Base-by-base conservation (phyloP, 2,329 filamentous ascomycete species). In the Aspergillus pseudotamarii region DNA sequence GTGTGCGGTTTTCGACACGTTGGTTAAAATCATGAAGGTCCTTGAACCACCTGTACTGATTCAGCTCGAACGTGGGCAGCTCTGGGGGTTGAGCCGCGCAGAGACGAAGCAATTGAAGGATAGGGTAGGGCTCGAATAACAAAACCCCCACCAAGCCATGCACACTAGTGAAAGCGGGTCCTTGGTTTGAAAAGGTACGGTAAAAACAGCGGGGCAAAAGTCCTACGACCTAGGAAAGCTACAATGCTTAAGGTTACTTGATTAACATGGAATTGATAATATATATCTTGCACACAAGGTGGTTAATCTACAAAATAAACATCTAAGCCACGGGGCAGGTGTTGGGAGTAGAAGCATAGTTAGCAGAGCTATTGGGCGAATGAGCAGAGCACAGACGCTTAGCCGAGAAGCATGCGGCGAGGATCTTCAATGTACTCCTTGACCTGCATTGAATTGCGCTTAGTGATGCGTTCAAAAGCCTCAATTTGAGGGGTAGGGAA, bases 381-480 rank as follows among this genome's bases (percentile, higher is more conserved):
- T 23, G 28, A 21, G 30, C 19, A 54, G 30, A 54, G 30, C 19
- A 34, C 36, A 26, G 6, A 26, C n/a, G 51, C 32, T 38, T 77
- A 81, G 54, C 75, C 80, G 45, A 97, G 80, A 12, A 97, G 86
- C 94, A 98, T 97, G 74, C 92, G 90, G 69, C 92, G 85, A 45
- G 94, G 94, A 76, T 98, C 95, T 83, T 98, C 94, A 71, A 98
- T 96, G 77, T 91, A 97, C 79, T 97, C 92, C 88, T 98, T 98
- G 74, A 99, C 80, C 80, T 82, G 56, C 30, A 62, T 51, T 34
- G 45, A 59, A 50, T 50, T 64, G 69, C 66, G 54, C 64, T 62
- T 54, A 65, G 48, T 41, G 12, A 46, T 11, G 2, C 10, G 8
- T 38, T 8, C 23, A 36, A 45, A 54, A 30, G 2, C n/a, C 21